Base-by-base conservation (phyloP, 2,329 filamentous ascomycete genomes). In the Aureobasidium pullulans region DNA sequence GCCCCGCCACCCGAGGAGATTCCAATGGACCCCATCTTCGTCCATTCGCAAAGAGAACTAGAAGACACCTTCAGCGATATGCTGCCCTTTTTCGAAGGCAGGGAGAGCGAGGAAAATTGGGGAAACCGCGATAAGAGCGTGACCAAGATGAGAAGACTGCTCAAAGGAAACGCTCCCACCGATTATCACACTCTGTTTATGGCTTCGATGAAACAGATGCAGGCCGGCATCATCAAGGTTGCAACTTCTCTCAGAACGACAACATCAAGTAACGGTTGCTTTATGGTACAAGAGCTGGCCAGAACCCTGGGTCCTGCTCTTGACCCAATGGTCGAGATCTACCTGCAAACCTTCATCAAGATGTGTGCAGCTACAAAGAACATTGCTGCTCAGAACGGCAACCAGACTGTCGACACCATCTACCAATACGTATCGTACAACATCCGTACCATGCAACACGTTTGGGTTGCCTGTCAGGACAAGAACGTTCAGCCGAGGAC, bases 91-190 rank as follows among this genome's bases (percentile, higher is more conserved):
- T 96, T 96, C 63, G 91, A 96, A 65, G 92, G 92, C 56, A 90
- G 81, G 70, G 93, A 97, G 75, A 85, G 88, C 0, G 93, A 97
- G 70, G 84, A 89, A 61, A 97, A 97, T 69, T 97, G 93, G 93
- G 72, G 89, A 66, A 86, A 87, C 65, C 83, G 93, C 71, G 93
- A 97, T 72, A 88, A 93, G 75, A 87, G 84, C 68, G 81, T 91
- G 39, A 81, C 81, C 7, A 92, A 88, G 64, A 75, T 97, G 50
- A 84, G 93, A 56, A 83, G 85, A 63, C 80, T 96, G 29, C 84
- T 90, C 53, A 89, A 87, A 62, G 93, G 93, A 59, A 97, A 97
- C 70, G 88, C 87, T 5, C 84, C 88, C 0, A 81, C 82, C 29
- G 90, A 96, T 63, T 96, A 88, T 67, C 80, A 84, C 42, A 84